A percentile compares a stretch with the other conserved stretches of the same genome.
These are phyloP conservation scores for Saccharomycopsis schoenii DNA, from an alignment of 805 yeast genomes.

Conservation along the genomic window DNA sequence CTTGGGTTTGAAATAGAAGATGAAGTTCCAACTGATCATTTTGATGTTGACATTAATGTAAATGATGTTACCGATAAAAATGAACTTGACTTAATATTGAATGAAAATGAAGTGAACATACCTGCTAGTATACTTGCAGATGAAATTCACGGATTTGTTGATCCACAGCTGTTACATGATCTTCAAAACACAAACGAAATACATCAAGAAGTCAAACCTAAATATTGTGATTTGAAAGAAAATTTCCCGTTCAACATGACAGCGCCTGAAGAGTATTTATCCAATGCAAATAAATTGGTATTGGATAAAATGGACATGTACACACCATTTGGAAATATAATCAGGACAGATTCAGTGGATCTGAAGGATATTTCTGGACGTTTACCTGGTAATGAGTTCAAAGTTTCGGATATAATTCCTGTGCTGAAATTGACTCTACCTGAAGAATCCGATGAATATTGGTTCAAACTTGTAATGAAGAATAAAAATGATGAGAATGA, in stretches of 20 bases:
- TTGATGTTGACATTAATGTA: neutral
- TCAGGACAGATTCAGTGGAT: neutral
- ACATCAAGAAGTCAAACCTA: neutral
- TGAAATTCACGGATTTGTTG: neutral
- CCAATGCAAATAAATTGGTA: constrained; percentile 38
- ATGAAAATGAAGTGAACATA: neutral
- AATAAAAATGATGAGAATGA: constrained; percentile 25
- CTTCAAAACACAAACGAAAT: constrained; percentile 1
- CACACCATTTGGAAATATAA: constrained; percentile 25
- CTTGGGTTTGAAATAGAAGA: constrained; percentile 8
- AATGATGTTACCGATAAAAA: neutral
- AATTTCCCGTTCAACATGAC: constrained; percentile 36
- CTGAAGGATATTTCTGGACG: constrained; percentile 16
- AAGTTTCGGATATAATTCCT: constrained; percentile 35
- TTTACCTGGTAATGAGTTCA: constrained; percentile 24
- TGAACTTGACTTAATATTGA: neutral
- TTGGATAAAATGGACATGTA: constrained; percentile 38
- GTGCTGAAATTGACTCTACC: constrained; percentile 60
- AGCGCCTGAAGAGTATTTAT: constrained; percentile 33
- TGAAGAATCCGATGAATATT: constrained; percentile 50
- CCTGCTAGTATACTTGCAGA: neutral
- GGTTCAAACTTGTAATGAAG: constrained; percentile 48
- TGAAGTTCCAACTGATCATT: constrained; percentile 1
- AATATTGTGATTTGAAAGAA: neutral
- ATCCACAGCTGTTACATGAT: neutral